Evolutionary conservation across 805 yeast species (phyloP).

Genomic region (Nakazawaea peltata): DNA sequence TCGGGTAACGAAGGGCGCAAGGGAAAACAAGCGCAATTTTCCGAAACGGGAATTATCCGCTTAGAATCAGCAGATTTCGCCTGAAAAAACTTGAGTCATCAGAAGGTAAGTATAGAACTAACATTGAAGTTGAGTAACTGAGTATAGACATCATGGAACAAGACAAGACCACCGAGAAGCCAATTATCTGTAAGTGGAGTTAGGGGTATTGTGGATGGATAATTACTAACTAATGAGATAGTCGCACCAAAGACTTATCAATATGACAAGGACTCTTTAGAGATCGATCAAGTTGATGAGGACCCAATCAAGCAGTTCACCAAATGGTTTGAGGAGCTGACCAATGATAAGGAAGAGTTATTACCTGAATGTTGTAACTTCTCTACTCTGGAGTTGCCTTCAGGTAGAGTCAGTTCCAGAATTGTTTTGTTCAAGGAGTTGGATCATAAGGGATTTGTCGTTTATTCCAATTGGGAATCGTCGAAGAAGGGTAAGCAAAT

Average conservation of each 20-base stretch:
- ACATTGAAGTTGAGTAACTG: too few species aligned
- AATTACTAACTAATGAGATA: conserved; percentile 13
- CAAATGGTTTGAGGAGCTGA: conserved; percentile 79
- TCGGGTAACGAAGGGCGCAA: too few species aligned
- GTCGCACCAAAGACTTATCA: conserved; percentile 89
- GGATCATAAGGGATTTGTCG: conserved; percentile 74
- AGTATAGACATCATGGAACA: too few species aligned
- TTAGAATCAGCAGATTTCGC: too few species aligned
- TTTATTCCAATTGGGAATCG: conserved; percentile 87
- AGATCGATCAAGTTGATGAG: conserved; percentile 39
- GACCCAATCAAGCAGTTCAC: conserved; percentile 77
- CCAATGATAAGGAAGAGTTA: conserved; percentile 38
- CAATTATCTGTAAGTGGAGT: conserved; percentile 20
- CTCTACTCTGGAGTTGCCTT: conserved; percentile 83
- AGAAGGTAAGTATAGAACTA: too few species aligned
- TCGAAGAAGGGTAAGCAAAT: conserved; percentile 77
- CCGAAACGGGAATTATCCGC: too few species aligned
- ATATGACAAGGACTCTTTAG: conserved; percentile 60
- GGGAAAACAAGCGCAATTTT: too few species aligned
- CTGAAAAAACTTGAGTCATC: too few species aligned
- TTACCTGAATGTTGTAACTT: conserved; percentile 81
- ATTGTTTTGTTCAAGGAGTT: conserved; percentile 84
- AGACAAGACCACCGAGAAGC: conserved; percentile 18
- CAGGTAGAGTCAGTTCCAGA: conserved; percentile 85
- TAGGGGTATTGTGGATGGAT: not conserved